Conservation (phyloP, 139 green algal genomes). For the Chlorella sp. region DNA sequence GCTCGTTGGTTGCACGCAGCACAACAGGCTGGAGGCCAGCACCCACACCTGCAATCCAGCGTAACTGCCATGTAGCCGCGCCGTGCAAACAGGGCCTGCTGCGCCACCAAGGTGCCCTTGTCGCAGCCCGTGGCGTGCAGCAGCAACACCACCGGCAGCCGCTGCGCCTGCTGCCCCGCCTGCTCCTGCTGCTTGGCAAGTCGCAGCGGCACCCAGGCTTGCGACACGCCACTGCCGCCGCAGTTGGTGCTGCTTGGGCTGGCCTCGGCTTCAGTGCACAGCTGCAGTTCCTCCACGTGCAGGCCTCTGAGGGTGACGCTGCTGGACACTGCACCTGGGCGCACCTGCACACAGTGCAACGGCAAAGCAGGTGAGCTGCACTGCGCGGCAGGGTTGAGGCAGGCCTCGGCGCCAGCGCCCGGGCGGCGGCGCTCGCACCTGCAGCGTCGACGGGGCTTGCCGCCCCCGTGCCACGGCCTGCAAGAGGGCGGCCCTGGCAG, state of each 20-base stretch:
- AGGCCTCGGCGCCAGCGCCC: not conserved
- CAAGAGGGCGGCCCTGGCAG: not conserved
- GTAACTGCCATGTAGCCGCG: constrained; percentile 63
- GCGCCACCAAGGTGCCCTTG: constrained; percentile 44
- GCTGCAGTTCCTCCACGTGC: constrained; percentile 40
- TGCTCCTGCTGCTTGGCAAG: constrained; percentile 34
- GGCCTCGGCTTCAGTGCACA: constrained; percentile 3
- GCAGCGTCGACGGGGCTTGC: not conserved
- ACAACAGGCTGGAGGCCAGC: not conserved
- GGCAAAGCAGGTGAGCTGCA: not conserved
- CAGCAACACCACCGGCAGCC: constrained; percentile 47
- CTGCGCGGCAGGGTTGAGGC: not conserved
- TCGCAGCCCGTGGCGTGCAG: constrained; percentile 60
- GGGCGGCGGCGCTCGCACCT: not conserved
- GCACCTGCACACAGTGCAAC: not conserved
- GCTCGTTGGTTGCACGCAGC: not conserved
- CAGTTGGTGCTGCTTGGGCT: not conserved
- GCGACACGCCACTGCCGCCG: not conserved
- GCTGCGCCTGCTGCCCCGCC: not conserved
- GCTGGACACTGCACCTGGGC: not conserved
- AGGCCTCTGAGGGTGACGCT: not conserved
- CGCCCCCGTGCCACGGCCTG: not conserved
- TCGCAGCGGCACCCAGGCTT: constrained; percentile 68
- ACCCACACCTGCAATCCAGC: constrained; percentile 56
- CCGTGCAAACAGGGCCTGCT: constrained; percentile 51